Evolutionary conservation across 1,284 basidiomycete genomes (phyloP).

Genomic region (Amylostereum areolatum): DNA sequence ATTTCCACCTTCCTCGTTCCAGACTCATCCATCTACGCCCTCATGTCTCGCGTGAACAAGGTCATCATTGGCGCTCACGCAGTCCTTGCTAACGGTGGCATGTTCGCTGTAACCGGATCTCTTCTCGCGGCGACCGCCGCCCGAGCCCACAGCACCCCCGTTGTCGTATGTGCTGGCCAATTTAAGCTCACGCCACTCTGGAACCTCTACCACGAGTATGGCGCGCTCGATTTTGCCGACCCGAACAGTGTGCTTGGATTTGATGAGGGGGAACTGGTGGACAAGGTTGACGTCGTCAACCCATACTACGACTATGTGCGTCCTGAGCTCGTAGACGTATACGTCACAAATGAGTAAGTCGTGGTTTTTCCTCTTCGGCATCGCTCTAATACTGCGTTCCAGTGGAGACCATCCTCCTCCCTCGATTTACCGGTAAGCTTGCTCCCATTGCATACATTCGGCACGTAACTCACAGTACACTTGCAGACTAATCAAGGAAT

Average conservation of each 20-base stretch:
- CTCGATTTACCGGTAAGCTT: constrained; percentile 73
- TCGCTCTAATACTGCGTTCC: constrained; percentile 8
- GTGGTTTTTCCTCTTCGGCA: background rate
- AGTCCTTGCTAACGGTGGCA: constrained; percentile 92
- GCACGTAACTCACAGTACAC: constrained; percentile 10
- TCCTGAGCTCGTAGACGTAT: constrained; percentile 88
- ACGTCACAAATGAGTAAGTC: constrained; percentile 94
- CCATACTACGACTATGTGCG: constrained; percentile 94
- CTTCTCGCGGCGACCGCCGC: constrained; percentile 85
- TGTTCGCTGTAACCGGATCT: constrained; percentile 86
- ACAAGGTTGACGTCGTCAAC: constrained; percentile 85
- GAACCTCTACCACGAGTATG: constrained; percentile 87
- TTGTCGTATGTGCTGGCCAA: constrained; percentile 92
- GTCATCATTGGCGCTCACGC: constrained; percentile 91
- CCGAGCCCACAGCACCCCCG: constrained; percentile 87
- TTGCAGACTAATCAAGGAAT: constrained; percentile 78
- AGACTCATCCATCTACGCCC: constrained; percentile 90
- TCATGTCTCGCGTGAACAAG: constrained; percentile 97
- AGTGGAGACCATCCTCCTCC: constrained; percentile 92
- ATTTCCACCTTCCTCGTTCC: constrained; percentile 95
- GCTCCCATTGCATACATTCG: background rate
- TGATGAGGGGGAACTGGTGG: constrained; percentile 69
- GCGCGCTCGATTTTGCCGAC: constrained; percentile 83
- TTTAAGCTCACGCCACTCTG: constrained; percentile 95
- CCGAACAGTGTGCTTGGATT: constrained; percentile 82